Evolutionary conservation across 371 early-diverging fungal species (phyloP), one percentile per base, ranked within the genome.

Genomic region (Mortierella sp.): DNA sequence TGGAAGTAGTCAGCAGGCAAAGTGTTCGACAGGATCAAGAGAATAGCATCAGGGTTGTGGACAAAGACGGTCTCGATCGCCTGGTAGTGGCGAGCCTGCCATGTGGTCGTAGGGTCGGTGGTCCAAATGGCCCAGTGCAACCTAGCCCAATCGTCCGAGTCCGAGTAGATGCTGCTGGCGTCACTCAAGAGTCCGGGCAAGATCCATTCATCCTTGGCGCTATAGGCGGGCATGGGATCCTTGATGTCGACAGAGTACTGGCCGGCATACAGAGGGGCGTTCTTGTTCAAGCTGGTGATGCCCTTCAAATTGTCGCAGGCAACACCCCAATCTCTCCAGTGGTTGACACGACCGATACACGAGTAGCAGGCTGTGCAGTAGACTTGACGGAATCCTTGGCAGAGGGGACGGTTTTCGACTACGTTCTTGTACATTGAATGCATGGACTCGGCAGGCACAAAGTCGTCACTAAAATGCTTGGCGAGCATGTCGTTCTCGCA

Each of bases 91-190:
- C 94, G 90, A 35, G 91, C 90, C 4, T 89, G 90, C 83, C 93
- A 94, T 3, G 94, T 92, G 29, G 80, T 82, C 0, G 88, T 82
- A 7, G 91, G 90, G 35, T 91, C 91, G 18, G 93, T 93, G 1
- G 93, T 92, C 94, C 94, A 94, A 41, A 91, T 91, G 1, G 92
- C 92, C 94, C 94, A 94, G 71, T 94, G 92, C 35, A 94, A 79
- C 38, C 91, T 76, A 60, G 91, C 90, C 94, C 94, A 94, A 29
- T 91, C 87, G 24, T 90, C 91, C 10, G 90, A 88, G 35, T 90
- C 89, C 1, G 94, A 92, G 70, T 91, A 94, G 71, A 91, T 78
- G 10, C 92, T 92, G 29, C 91, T 91, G 41, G 89, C 87, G 44
- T 91, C 88, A 0, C 90, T 91, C 29, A 94, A 68, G 10, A 94